These are phyloP conservation scores for Neonectria faginata DNA, from an alignment of 2,329 filamentous ascomycete genomes.

Conservation along the genomic window DNA sequence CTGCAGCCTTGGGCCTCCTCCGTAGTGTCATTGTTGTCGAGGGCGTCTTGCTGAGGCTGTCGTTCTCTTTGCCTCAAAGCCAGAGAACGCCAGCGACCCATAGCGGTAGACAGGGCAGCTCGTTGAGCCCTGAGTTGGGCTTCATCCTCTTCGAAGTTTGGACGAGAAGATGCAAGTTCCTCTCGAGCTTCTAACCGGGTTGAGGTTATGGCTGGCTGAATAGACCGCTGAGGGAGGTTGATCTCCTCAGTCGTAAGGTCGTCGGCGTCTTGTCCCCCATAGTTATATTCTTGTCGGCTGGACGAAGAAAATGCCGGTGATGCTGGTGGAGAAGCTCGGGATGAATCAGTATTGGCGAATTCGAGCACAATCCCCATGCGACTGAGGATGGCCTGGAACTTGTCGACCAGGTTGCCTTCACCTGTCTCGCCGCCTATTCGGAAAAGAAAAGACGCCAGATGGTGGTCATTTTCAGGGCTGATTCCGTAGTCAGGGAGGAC, in stretches of 20 bases:
- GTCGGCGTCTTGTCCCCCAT: slow-evolving; percentile 12
- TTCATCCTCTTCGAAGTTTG: slow-evolving; percentile 32
- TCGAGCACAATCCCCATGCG: slow-evolving; percentile 80
- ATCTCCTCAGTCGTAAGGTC: slow-evolving; percentile 19
- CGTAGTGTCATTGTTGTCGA: slow-evolving; percentile 30
- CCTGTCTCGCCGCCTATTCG: slow-evolving; percentile 77
- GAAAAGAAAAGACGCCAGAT: slow-evolving; percentile 82
- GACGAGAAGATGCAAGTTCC: slow-evolving; percentile 18
- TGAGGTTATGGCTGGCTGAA: slow-evolving; percentile 18
- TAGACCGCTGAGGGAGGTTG: slow-evolving; percentile 15
- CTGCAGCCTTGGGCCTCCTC: slow-evolving; percentile 31
- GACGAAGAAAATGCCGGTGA: slow-evolving; percentile 41
- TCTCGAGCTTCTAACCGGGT: slow-evolving; percentile 16
- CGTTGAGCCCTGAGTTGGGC: slow-evolving; percentile 30
- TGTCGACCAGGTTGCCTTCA: slow-evolving; percentile 70
- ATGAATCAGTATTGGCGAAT: slow-evolving; percentile 56
- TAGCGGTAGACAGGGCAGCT: slow-evolving; percentile 38
- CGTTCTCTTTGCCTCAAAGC: slow-evolving; percentile 32
- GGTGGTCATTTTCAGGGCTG: slow-evolving; percentile 78
- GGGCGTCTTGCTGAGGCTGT: slow-evolving; percentile 27
- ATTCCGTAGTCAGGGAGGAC: slow-evolving; percentile 78
- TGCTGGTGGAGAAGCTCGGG: slow-evolving; percentile 38
- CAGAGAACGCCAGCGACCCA: slow-evolving; percentile 43
- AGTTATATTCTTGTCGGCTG: slow-evolving; percentile 33
- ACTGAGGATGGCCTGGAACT: slow-evolving; percentile 75